Percentiles rank a stretch among this genome's conserved stretches.
Conservation (phyloP, 257 asterid genomes). For the Thymus mandschuricus region DNA sequence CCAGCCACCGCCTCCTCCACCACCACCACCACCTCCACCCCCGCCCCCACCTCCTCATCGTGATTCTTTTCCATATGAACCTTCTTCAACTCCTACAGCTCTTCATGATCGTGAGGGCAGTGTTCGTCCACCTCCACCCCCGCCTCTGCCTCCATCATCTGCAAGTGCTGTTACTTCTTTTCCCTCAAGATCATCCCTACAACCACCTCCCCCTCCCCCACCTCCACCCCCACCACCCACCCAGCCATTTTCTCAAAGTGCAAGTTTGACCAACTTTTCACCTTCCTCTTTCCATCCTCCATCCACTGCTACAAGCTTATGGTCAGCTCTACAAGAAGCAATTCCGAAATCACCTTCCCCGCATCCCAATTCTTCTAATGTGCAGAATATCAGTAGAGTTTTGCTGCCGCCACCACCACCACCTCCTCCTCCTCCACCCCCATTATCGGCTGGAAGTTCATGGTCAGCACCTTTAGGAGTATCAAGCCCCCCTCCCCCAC, state of each 20-base stretch:
- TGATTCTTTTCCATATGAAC: slow-evolving; percentile 26
- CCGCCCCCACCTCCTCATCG: slow-evolving; percentile 41
- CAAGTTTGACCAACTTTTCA: slow-evolving; percentile 15
- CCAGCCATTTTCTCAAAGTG: slow-evolving; percentile 21
- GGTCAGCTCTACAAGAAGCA: slow-evolving; percentile 27
- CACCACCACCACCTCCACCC: slow-evolving; percentile 35
- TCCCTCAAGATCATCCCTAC: slow-evolving; percentile 37
- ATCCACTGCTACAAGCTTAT: slow-evolving; percentile 30
- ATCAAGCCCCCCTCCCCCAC: slow-evolving; percentile 36
- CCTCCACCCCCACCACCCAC: slow-evolving; percentile 41
- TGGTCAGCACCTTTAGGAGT: slow-evolving; percentile 25
- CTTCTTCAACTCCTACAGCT: slow-evolving; percentile 28
- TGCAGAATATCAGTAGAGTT: slow-evolving; percentile 37
- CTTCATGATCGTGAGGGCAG: slow-evolving; percentile 24
- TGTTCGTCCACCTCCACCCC: slow-evolving; percentile 25
- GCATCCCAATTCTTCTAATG: slow-evolving; percentile 36
- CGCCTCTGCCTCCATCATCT: slow-evolving; percentile 33
- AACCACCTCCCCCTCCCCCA: slow-evolving; percentile 42
- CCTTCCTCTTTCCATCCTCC: slow-evolving; percentile 26
- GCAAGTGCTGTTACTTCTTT: slow-evolving; percentile 24
- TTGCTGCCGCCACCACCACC: slow-evolving; percentile 48
- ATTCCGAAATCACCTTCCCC: slow-evolving; percentile 41
- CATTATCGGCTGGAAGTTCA: slow-evolving; percentile 40
- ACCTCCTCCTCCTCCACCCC: slow-evolving; percentile 48
- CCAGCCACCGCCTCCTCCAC: slow-evolving; percentile 35